phyloP scores from a whole-genome alignment of 208 protist species.

The Blastocrithidia nonstop region DNA sequence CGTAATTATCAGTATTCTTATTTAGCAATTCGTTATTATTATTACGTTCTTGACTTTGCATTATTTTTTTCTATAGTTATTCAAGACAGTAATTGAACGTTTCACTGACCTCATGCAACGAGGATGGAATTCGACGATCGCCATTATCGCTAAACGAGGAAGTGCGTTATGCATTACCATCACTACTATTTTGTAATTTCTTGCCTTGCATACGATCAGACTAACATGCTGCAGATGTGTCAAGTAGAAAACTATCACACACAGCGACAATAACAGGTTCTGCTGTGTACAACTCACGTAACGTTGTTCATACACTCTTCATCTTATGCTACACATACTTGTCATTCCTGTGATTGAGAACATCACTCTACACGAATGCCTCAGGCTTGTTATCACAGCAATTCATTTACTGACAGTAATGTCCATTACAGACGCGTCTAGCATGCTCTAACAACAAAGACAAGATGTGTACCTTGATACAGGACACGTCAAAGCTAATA shows the following conservation, averaged over 20 bases:
- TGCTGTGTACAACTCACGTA: background rate
- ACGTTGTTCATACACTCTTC: background rate
- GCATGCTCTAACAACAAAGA: slow-evolving; percentile 46
- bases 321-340: background rate
- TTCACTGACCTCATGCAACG: slow-evolving; percentile 28
- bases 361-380: background rate
- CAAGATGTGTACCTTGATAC: slow-evolving; percentile 65
- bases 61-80: slow-evolving; percentile 34
- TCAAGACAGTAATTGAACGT: slow-evolving; percentile 69
- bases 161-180: slow-evolving; percentile 43
- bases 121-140: slow-evolving; percentile 15
- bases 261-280: slow-evolving; percentile 22
- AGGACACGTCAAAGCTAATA: slow-evolving; percentile 62
- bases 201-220: no score
- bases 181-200: no score
- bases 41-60: slow-evolving; percentile 9
- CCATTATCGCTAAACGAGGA: slow-evolving; percentile 5
- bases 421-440: slow-evolving; percentile 1
- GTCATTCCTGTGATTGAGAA: background rate
- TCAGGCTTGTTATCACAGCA: background rate
- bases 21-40: no score
- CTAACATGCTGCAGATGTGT: slow-evolving; percentile 44
- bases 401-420: background rate
- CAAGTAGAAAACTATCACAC: slow-evolving; percentile 44
- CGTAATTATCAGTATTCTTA: no score